phyloP scores from a whole-genome alignment of 208 protist species.

The Leishmania braziliensis region DNA sequence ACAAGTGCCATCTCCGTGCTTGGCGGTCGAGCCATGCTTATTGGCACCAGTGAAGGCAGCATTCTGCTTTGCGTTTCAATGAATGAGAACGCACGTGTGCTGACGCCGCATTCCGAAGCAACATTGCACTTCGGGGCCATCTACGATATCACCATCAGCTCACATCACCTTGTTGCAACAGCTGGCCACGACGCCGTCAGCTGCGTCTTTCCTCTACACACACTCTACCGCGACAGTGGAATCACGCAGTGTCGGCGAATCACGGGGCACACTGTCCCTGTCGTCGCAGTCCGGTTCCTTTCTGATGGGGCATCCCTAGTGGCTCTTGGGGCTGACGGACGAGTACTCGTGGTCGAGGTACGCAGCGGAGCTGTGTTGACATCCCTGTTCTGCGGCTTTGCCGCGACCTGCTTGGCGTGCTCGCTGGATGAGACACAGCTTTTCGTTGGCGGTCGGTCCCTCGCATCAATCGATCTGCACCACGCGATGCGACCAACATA shows the following conservation, averaged over 20 bases:
- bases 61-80: conserved; percentile 14
- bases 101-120: conserved; percentile 30
- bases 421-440: conserved; percentile 68
- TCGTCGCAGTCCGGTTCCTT: conserved; percentile 35
- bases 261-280: conserved; percentile 54
- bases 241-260: conserved; percentile 33
- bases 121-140: conserved; percentile 68
- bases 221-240: conserved; percentile 19
- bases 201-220: conserved; percentile 46
- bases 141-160: conserved; percentile 50
- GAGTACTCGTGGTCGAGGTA: conserved; percentile 45
- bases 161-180: conserved; percentile 56
- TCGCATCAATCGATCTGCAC: conserved; percentile 59
- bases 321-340: conserved; percentile 28
- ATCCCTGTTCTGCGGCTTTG: conserved; percentile 46
- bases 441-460: conserved; percentile 57
- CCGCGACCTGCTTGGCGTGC: conserved; percentile 43
- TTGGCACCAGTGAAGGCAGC: conserved; percentile 28
- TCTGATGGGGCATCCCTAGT: conserved; percentile 28
- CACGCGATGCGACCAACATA: conserved; percentile 25
- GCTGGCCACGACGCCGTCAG: conserved; percentile 68
- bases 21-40: conserved; percentile 5
- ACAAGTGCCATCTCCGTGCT: conserved; percentile 20
- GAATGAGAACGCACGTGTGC: neutral
- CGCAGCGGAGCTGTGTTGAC: conserved; percentile 30